Conservation (phyloP, 2,329 filamentous ascomycete genomes). For the Didymella exigua region DNA sequence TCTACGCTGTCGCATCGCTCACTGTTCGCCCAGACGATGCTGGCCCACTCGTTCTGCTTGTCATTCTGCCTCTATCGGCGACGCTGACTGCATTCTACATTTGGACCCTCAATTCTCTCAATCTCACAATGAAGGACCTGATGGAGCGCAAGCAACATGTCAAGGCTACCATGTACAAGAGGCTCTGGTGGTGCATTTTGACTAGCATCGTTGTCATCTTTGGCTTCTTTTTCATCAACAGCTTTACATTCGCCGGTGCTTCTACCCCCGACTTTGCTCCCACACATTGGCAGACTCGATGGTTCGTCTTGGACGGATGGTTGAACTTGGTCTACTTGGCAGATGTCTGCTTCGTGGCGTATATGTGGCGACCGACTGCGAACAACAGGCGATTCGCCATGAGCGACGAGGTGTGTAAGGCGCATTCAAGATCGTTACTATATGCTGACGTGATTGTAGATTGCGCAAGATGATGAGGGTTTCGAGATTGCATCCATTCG, state of each 20-base stretch:
- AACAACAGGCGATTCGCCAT: slow-evolving; percentile 98
- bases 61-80: slow-evolving; percentile 88
- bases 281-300: slow-evolving; percentile 94
- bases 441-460: slow-evolving; percentile 55
- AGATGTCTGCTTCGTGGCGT: slow-evolving; percentile 90
- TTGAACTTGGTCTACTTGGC: slow-evolving; percentile 94
- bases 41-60: slow-evolving; percentile 86
- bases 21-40: slow-evolving; percentile 87
- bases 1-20: slow-evolving; percentile 89
- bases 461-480: slow-evolving; percentile 97
- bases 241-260: slow-evolving; percentile 87
- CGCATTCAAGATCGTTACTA: neutral
- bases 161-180: slow-evolving; percentile 96
- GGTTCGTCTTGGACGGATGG: slow-evolving; percentile 98
- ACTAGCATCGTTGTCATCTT: slow-evolving; percentile 94
- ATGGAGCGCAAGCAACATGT: slow-evolving; percentile 89
- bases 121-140: slow-evolving; percentile 94
- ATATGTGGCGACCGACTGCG: slow-evolving; percentile 93
- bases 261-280: slow-evolving; percentile 89
- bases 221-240: slow-evolving; percentile 98
- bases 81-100: slow-evolving; percentile 97
- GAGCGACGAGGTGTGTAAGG: slow-evolving; percentile 79
- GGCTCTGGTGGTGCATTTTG: slow-evolving; percentile 97
- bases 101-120: slow-evolving; percentile 96
- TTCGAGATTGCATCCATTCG: slow-evolving; percentile 96